These are phyloP conservation scores for Calophaca sinica DNA, from an alignment of 306 rosid genomes.

Conservation along the genomic window DNA sequence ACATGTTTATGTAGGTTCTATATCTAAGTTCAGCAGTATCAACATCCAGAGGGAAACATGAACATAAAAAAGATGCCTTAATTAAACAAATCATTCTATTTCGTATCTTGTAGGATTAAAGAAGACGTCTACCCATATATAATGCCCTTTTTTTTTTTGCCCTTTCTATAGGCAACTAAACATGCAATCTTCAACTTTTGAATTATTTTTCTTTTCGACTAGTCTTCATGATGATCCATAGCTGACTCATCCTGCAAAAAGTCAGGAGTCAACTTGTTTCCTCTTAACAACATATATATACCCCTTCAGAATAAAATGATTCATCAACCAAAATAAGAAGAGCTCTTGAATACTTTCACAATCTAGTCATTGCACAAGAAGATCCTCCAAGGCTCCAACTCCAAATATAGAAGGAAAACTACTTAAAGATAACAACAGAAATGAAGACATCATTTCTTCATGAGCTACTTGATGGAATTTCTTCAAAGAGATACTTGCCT, in stretches of 20 bases:
- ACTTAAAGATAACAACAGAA: background rate
- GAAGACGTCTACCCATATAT: constrained; percentile 6
- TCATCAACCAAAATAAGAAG: constrained; percentile 44
- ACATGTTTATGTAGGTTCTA: no score
- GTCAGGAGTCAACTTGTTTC: constrained; percentile 41
- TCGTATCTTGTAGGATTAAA: background rate
- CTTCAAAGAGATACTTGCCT: constrained; percentile 47
- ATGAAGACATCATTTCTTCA: constrained; percentile 63
- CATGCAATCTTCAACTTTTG: constrained; percentile 49
- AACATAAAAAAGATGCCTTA: background rate
- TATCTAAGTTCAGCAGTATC: constrained; percentile 17
- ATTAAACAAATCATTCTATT: constrained; percentile 11
- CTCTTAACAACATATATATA: constrained; percentile 38
- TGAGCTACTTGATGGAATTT: constrained; percentile 49
- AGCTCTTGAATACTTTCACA: constrained; percentile 42
- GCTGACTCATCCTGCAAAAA: constrained; percentile 58
- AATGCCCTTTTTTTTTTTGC: constrained; percentile 2
- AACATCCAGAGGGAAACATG: constrained; percentile 7
- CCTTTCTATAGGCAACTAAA: constrained; percentile 48
- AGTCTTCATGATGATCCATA: constrained; percentile 56
- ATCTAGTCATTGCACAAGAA: background rate
- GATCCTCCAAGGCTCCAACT: constrained; percentile 7
- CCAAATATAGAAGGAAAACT: background rate
- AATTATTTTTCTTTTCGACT: constrained; percentile 35
- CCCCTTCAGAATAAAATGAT: constrained; percentile 13